phyloP scores from a whole-genome alignment of 2,329 filamentous ascomycete species.

The Rhytidhysteron rufulum region DNA sequence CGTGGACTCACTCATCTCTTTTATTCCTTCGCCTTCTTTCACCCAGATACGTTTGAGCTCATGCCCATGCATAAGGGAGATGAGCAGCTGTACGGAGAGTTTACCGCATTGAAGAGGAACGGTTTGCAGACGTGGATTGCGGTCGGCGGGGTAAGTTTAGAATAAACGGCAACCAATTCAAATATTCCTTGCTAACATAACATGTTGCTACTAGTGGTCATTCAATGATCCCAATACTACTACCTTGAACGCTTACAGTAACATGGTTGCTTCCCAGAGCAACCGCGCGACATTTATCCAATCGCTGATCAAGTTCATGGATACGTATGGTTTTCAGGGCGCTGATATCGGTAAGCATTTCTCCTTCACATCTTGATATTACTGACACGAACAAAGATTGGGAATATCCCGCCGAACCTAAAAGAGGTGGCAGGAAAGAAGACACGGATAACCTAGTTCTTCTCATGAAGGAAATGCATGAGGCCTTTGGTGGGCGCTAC shows the following conservation, averaged over 20 bases:
- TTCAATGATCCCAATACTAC: slow-evolving; percentile 24
- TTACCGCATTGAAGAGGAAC: slow-evolving; percentile 19
- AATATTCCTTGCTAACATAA: too few species aligned
- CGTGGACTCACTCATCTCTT: slow-evolving; percentile 31
- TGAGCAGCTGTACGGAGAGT: slow-evolving; percentile 12
- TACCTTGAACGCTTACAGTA: slow-evolving; percentile 26
- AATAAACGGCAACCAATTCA: too few species aligned
- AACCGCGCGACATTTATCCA: slow-evolving; percentile 37
- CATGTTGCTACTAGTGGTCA: too few species aligned
- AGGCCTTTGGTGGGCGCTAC: slow-evolving; percentile 33
- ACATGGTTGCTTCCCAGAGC: slow-evolving; percentile 18
- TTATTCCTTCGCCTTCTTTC: slow-evolving; percentile 23
- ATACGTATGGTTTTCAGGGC: slow-evolving; percentile 33
- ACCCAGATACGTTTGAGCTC: slow-evolving; percentile 21
- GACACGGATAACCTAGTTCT: slow-evolving; percentile 38
- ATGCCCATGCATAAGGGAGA: slow-evolving; percentile 16
- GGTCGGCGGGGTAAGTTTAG: slow-evolving; percentile 27
- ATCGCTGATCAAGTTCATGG: slow-evolving; percentile 28
- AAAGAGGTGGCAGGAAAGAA: slow-evolving; percentile 29
- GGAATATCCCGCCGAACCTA: slow-evolving; percentile 41
- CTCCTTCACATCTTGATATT: too few species aligned
- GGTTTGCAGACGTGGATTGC: slow-evolving; percentile 26
- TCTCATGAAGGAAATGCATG: slow-evolving; percentile 35
- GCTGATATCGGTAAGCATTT: slow-evolving; percentile 46
- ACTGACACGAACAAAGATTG: too few species aligned